Conservation (phyloP, 163 green algal species). For the Smithsoniella earleae region DNA sequence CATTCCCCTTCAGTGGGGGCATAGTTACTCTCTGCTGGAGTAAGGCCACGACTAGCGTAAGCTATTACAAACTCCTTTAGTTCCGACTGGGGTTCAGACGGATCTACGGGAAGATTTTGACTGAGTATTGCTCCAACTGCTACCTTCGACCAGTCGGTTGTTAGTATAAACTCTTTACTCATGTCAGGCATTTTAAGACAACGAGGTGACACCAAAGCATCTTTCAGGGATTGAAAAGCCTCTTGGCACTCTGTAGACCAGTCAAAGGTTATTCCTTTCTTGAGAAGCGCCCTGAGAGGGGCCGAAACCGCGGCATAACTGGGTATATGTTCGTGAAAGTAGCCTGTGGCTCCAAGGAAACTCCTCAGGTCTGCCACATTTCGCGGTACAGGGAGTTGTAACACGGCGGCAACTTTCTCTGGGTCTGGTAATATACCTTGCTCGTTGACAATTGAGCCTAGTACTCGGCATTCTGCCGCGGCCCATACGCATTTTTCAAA, state of each 20-base stretch:
- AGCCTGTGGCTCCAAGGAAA: conserved; percentile 12
- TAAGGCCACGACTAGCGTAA: conserved; percentile 32
- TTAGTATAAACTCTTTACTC: conserved; percentile 31
- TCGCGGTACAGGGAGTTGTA: neutral
- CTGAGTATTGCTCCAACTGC: conserved; percentile 34
- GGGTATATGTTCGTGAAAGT: conserved; percentile 15
- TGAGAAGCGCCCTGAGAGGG: neutral
- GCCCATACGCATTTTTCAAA: conserved; percentile 2
- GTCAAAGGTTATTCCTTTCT: conserved; percentile 6
- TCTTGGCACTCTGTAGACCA: conserved; percentile 25
- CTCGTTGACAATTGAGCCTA: conserved; percentile 15
- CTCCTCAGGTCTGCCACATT: conserved; percentile 11
- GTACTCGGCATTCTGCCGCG: conserved; percentile 5
- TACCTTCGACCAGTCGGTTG: conserved; percentile 33
- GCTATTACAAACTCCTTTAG: conserved; percentile 21
- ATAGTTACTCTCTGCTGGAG: conserved; percentile 35
- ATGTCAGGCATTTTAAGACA: conserved; percentile 26
- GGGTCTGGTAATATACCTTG: neutral
- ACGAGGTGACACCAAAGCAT: conserved; percentile 13
- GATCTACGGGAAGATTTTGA: conserved; percentile 26
- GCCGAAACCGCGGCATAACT: neutral
- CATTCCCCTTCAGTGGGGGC: conserved; percentile 37
- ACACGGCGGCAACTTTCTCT: conserved; percentile 15
- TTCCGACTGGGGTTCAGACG: conserved; percentile 1
- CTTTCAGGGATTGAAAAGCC: conserved; percentile 32